Conservation (phyloP, 352 stramenopile species). For the Phytophthora agathidicida region DNA sequence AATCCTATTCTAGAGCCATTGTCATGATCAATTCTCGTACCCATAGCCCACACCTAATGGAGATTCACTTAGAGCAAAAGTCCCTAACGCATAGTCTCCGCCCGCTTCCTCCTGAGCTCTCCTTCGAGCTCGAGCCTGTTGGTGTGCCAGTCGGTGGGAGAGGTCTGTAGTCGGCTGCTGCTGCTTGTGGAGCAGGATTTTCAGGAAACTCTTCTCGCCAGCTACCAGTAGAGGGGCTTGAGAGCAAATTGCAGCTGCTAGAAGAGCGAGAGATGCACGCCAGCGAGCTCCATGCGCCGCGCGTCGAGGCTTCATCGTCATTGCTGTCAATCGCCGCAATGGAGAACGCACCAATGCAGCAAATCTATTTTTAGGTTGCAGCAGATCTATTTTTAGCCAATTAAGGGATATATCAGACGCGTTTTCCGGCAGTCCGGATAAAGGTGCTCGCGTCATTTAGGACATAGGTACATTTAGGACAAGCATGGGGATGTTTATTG, state of each 20-base stretch:
- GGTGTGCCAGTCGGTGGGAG: constrained; percentile 27
- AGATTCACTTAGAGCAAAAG: constrained; percentile 63
- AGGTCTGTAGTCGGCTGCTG: constrained; percentile 13
- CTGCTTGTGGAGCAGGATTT: constrained; percentile 35
- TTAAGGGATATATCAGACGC: too few species aligned
- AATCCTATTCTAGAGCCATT: not conserved
- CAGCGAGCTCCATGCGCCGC: constrained; percentile 5
- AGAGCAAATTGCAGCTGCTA: constrained; percentile 4
- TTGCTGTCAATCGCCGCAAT: not conserved
- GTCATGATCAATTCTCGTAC: constrained; percentile 29
- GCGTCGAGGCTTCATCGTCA: not conserved
- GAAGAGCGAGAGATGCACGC: constrained; percentile 10
- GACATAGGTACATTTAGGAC: constrained; percentile 1
- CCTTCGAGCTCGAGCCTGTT: constrained; percentile 57
- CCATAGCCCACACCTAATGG: constrained; percentile 73
- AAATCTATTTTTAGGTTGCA: too few species aligned
- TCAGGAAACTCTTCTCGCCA: constrained; percentile 22
- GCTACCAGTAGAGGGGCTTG: not conserved
- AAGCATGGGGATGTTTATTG: constrained; percentile 21
- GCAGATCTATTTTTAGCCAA: constrained; percentile 36
- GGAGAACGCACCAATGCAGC: too few species aligned
- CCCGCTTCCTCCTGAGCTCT: constrained; percentile 30
- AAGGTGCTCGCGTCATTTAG: constrained; percentile 1
- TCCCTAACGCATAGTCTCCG: constrained; percentile 24
- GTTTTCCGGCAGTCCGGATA: constrained; percentile 7